Percentiles rank a stretch among this genome's conserved stretches.
Conservation (phyloP, 2,329 filamentous ascomycete genomes). For the Ophiosphaerella narmari region DNA sequence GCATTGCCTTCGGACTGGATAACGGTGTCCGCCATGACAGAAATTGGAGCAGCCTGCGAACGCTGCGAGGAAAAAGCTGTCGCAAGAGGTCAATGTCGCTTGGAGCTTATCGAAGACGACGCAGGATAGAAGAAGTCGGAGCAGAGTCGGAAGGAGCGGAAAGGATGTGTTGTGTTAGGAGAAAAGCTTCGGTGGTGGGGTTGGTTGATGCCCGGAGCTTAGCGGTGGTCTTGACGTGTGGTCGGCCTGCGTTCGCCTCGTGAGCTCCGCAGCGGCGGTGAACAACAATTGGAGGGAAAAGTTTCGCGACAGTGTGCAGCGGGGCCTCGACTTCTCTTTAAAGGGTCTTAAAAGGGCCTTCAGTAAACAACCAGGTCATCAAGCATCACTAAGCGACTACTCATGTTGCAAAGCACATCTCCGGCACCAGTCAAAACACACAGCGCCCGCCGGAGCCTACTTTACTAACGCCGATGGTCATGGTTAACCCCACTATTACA, state of each 20-base stretch:
- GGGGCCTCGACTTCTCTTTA: conserved; percentile 24
- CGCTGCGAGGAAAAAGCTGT: conserved; percentile 23
- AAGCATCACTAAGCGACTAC: conserved; percentile 42
- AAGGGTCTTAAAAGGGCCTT: conserved; percentile 26
- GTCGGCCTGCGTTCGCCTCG: conserved; percentile 16
- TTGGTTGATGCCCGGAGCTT: conserved; percentile 31
- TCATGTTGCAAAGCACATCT: conserved; percentile 37
- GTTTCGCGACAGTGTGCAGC: conserved; percentile 18
- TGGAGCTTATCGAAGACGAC: conserved; percentile 17
- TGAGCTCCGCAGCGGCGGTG: conserved; percentile 22
- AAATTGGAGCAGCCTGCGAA: conserved; percentile 21
- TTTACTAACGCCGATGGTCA: conserved; percentile 36
- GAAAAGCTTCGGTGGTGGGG: conserved; percentile 45
- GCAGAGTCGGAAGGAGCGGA: conserved; percentile 32
- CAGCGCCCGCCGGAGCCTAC: conserved; percentile 31
- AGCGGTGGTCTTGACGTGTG: conserved; percentile 39
- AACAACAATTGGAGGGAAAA: conserved; percentile 21
- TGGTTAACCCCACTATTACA: conserved; percentile 34
- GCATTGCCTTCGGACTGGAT: conserved; percentile 53
- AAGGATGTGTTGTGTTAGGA: conserved; percentile 27
- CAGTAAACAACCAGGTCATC: conserved; percentile 28
- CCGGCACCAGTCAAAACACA: conserved; percentile 31
- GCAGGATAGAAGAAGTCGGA: conserved; percentile 11
- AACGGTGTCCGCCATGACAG: conserved; percentile 53
- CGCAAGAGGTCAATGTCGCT: conserved; percentile 29